Evolutionary conservation across 495 filamentous ascomycete genomes (phyloP).

Genomic region (Talaromyces ruber): DNA sequence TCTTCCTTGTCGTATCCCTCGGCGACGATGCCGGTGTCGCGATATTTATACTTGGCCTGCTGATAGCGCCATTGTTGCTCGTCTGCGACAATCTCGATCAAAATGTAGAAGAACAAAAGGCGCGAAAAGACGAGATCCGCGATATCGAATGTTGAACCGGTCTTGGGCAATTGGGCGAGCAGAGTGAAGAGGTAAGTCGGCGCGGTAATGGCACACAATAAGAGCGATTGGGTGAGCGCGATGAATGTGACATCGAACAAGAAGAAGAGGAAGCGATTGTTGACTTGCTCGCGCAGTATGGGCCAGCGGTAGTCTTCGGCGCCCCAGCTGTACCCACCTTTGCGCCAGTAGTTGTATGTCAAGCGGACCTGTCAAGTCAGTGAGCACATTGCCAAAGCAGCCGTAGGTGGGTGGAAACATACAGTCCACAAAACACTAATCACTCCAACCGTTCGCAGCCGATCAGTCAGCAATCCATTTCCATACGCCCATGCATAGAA

Average conservation of each 20-base stretch:
- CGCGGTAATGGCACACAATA: constrained; percentile 56
- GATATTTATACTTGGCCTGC: constrained; percentile 54
- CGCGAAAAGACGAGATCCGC: constrained; percentile 63
- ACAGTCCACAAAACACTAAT: constrained; percentile 77
- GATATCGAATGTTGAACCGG: constrained; percentile 33
- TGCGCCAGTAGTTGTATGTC: constrained; percentile 96
- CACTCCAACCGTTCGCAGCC: constrained; percentile 64
- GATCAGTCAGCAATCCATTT: constrained; percentile 58
- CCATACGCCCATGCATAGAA: constrained; percentile 72
- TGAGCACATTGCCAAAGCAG: neutral
- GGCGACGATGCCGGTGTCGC: constrained; percentile 17
- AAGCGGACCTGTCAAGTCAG: constrained; percentile 45
- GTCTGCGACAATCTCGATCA: constrained; percentile 76
- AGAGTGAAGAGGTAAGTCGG: constrained; percentile 79
- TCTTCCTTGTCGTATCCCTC: constrained; percentile 52
- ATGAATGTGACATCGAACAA: constrained; percentile 86
- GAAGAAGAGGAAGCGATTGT: constrained; percentile 56
- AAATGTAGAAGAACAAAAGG: constrained; percentile 57
- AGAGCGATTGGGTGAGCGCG: constrained; percentile 69
- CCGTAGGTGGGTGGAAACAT: constrained; percentile 23
- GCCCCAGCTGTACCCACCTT: constrained; percentile 81
- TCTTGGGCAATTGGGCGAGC: constrained; percentile 30
- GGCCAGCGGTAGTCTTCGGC: constrained; percentile 92
- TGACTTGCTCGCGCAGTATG: constrained; percentile 41
- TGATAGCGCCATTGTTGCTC: constrained; percentile 94